Conservation (phyloP, 2,329 filamentous ascomycete genomes). For the Claviceps sp. region DNA sequence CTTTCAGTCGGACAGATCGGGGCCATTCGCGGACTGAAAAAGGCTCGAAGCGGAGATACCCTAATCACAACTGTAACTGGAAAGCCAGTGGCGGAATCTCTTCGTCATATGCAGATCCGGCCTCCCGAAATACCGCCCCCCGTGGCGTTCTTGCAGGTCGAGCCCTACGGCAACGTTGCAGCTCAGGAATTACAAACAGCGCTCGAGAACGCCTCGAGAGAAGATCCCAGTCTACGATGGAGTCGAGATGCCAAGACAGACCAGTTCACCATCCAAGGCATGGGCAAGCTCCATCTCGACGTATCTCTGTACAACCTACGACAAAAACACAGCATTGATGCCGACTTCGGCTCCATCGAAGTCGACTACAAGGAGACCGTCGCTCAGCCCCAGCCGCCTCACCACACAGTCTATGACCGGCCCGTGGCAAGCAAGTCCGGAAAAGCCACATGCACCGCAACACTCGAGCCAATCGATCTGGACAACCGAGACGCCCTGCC, state of each 20-base stretch:
- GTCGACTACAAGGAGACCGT: constrained; percentile 90
- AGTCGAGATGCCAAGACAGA: constrained; percentile 79
- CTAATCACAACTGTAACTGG: constrained; percentile 56
- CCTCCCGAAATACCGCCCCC: constrained; percentile 84
- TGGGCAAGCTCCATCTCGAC: constrained; percentile 92
- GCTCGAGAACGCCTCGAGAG: constrained; percentile 65
- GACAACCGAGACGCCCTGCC: constrained; percentile 23
- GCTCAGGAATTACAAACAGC: constrained; percentile 68
- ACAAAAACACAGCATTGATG: constrained; percentile 76
- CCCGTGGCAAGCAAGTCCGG: constrained; percentile 68
- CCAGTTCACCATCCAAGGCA: constrained; percentile 84
- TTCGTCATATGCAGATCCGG: constrained; percentile 67
- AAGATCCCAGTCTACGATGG: constrained; percentile 85
- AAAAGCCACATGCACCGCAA: constrained; percentile 61
- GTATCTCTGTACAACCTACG: constrained; percentile 81
- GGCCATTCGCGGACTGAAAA: constrained; percentile 79
- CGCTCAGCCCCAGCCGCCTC: constrained; percentile 38
- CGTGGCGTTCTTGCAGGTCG: constrained; percentile 92
- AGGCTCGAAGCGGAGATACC: constrained; percentile 88
- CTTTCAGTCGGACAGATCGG: constrained; percentile 85
- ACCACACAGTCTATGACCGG: constrained; percentile 58
- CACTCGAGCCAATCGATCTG: constrained; percentile 46
- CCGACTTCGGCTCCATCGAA: constrained; percentile 79
- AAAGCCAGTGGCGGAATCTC: constrained; percentile 49
- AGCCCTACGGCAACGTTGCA: constrained; percentile 63